phyloP scores from a whole-genome alignment of 208 protist species.

The Leishmania braziliensis region DNA sequence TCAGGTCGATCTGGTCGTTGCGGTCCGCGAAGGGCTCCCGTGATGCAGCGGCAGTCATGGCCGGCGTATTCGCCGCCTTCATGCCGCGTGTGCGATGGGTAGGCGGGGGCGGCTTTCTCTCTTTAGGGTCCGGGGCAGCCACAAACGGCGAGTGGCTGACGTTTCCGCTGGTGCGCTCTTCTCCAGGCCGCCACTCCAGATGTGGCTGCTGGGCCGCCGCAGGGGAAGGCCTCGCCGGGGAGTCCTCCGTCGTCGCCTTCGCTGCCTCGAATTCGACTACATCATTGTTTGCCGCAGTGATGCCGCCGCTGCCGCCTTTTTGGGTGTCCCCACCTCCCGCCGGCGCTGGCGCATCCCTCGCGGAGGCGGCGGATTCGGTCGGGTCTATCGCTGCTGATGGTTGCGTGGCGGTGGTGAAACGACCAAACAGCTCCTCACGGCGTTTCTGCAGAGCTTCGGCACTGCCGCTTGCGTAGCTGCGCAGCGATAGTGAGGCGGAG shows the following conservation, averaged over 20 bases:
- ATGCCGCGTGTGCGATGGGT: neutral
- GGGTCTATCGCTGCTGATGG: neutral
- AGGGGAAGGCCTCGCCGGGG: neutral
- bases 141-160: neutral
- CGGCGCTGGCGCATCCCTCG: neutral
- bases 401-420: neutral
- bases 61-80: neutral
- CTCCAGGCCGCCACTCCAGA: neutral
- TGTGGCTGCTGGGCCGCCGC: neutral
- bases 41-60: neutral
- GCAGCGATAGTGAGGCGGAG: conserved; percentile 26
- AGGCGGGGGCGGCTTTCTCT: neutral
- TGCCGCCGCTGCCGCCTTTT: neutral
- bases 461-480: conserved; percentile 45
- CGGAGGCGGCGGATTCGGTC: conserved; percentile 6
- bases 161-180: neutral
- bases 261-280: neutral
- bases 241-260: neutral
- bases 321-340: neutral
- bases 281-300: no score
- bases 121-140: neutral
- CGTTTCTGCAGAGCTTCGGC: conserved; percentile 53
- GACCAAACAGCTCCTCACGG: conserved; percentile 60
- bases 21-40: conserved; percentile 45
- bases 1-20: conserved; percentile 71